Percentiles rank a stretch among this genome's conserved stretches.
Conservation (phyloP, 2,329 filamentous ascomycete species). For the Neurospora sp. region DNA sequence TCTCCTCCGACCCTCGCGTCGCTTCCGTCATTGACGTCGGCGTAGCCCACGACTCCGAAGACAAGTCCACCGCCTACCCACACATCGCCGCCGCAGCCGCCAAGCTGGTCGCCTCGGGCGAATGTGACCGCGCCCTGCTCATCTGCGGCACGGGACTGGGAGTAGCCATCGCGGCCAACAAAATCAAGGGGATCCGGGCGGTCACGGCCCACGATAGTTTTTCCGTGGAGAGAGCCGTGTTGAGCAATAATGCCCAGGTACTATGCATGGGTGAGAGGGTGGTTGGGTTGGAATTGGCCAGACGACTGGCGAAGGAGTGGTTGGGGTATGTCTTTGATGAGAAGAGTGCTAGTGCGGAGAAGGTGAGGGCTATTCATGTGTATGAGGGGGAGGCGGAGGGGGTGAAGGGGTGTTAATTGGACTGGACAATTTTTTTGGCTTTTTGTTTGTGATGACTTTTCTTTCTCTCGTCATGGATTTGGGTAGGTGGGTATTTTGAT, state of each 20-base stretch:
- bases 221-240: slow-evolving; percentile 66
- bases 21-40: slow-evolving; percentile 64
- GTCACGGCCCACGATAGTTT: slow-evolving; percentile 85
- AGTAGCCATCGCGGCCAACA: slow-evolving; percentile 83
- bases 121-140: slow-evolving; percentile 66
- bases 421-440: background rate
- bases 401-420: background rate
- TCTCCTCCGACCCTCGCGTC: slow-evolving; percentile 58
- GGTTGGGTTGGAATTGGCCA: slow-evolving; percentile 69
- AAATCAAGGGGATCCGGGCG: slow-evolving; percentile 73
- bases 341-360: slow-evolving; percentile 46
- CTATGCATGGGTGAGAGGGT: slow-evolving; percentile 80
- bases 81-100: slow-evolving; percentile 68
- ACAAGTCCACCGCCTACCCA: slow-evolving; percentile 70
- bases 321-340: slow-evolving; percentile 70
- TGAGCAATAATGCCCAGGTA: slow-evolving; percentile 82
- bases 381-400: slow-evolving; percentile 19
- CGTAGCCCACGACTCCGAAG: slow-evolving; percentile 44
- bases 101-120: slow-evolving; percentile 47
- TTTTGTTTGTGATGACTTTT: background rate
- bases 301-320: slow-evolving; percentile 72
- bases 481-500: background rate
- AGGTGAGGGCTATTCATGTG: slow-evolving; percentile 31
- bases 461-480: background rate
- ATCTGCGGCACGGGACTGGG: slow-evolving; percentile 83